Base-by-base conservation (phyloP, 1,284 basidiomycete species). In the Ceratobasidium sp. region DNA sequence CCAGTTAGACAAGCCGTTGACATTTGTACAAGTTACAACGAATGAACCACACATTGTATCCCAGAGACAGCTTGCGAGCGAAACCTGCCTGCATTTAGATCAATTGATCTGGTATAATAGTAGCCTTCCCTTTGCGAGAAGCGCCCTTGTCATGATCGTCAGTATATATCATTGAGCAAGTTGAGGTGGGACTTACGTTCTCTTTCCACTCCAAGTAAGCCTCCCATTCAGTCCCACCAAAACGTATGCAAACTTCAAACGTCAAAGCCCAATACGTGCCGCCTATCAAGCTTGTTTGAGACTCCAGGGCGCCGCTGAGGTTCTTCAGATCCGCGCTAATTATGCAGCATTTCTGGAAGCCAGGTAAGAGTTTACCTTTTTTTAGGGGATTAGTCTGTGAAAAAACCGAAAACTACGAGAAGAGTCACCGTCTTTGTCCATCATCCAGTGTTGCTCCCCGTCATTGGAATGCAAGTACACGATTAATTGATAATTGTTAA, bases 131-230 rank as follows among this genome's bases (percentile, higher is more conserved):
- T 19, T n/a, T 62, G n/a, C 61, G 15, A n/a, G 61, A 25, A 4
- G 29, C 61, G 0, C 61, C 61, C 61, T 62, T 19, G 37, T 13
- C n/a, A n/a, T 40, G 25, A 17, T 51, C 22, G 11, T 66, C 44
- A 66, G 19, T n/a, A n/a, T 4, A 66, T 19, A 6, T 56, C 22
- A 17, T 65, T 43, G 8, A 40, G 17, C n/a, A 15, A 5, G 9
- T 4, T 2, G 8, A 19, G 3, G 22, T 29, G 9, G 22, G 3
- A 40, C 65, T 44, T 40, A 77, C 76, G 11, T 56, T 29, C 15
- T 77, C 76, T 19, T 51, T 37, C 76, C 76, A 77, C 29, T 71
- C 76, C n/a, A 77, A 22, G 51, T 73, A 77, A n/a, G 76, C 76
- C 22, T 62, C 22, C 32, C 61, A 59, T 46, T 77, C 76, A 56